phyloP scores from a whole-genome alignment of 169 alveolate species.

The Fabrea salina region DNA sequence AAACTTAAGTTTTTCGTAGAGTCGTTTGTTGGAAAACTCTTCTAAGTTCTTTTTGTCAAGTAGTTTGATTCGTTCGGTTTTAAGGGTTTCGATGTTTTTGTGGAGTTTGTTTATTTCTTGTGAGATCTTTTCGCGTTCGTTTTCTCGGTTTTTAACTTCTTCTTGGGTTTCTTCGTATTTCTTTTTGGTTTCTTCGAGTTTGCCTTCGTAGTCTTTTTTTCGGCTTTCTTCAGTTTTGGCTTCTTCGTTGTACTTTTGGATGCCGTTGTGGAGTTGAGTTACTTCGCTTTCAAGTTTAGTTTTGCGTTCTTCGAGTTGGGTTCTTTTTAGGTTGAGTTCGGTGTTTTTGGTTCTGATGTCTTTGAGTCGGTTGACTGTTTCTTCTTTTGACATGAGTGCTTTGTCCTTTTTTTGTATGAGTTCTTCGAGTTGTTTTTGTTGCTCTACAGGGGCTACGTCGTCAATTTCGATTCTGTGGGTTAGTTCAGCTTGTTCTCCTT shows the following conservation, averaged over 20 bases:
- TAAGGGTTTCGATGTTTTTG: background rate
- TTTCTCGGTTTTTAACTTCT: slow-evolving; percentile 1
- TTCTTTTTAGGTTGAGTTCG: background rate
- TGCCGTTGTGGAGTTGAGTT: background rate
- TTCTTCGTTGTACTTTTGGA: slow-evolving; percentile 1
- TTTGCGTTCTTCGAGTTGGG: background rate
- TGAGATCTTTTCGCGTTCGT: background rate
- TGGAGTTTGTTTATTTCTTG: background rate
- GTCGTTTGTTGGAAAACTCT: background rate
- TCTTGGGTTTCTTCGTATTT: background rate
- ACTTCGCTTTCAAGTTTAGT: background rate
- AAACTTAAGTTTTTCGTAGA: background rate
- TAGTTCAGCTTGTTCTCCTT: slow-evolving; percentile 19
- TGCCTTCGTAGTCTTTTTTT: background rate
- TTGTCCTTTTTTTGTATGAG: background rate
- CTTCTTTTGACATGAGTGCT: background rate
- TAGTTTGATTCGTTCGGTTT: background rate
- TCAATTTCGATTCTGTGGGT: background rate
- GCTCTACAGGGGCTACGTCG: background rate
- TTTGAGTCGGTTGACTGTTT: background rate
- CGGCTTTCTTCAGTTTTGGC: background rate
- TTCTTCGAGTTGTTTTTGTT: slow-evolving; percentile 6
- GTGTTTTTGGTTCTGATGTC: background rate
- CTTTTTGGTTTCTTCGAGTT: slow-evolving; percentile 1
- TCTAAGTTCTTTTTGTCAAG: background rate